Base-by-base conservation (phyloP, 495 filamentous ascomycete genomes). In the Aspergillus kassunensis region DNA sequence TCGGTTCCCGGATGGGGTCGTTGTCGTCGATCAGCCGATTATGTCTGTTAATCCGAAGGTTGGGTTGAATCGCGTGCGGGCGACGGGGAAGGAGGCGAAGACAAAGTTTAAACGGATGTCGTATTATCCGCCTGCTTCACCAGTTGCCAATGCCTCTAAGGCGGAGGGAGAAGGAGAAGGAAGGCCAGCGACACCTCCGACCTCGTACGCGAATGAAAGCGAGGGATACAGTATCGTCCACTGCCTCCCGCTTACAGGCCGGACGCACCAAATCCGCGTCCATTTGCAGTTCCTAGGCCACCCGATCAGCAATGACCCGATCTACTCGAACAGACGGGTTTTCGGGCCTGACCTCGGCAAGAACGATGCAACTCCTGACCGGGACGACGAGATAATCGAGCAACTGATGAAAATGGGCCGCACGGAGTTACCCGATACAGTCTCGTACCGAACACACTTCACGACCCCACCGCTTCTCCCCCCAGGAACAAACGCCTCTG, bases 291-390 rank as follows among this genome's bases (percentile, higher is more conserved):
- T 87, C 63, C 71, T 98, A 10, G 93, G 93, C 8, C 87, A 98
- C 60, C 95, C 93, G 2, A 97, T 98, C 59, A 81, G 86, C 43
- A 97, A 97, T 64, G 93, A 98, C 63, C 93, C 93, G 3, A 98
- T 98, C 54, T 98, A 98, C 66, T 90, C 87, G 58, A 97, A 97
- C 61, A 85, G 88, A 51, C 81, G 81, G 41, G 93, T 97, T 16
- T 98, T 95, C 76, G 95, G 95, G 2, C 74, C 83, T 1, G 77
- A 81, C 1, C 79, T 98, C 0, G 93, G 87, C 6, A 78, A 78
- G 43, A 80, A 85, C 44, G 88, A 91, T 53, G 79, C 75, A 6
- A 67, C 74, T 4, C 77, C 79, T 4, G 85, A 89, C 31, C 82
- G 80, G 15, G 93, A 98, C 65, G 88, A 89, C 24, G 89, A 93